Evolutionary conservation across 441 rosid species (phyloP), one percentile per base, ranked within the genome.

Genomic region (Manihot esculenta): DNA sequence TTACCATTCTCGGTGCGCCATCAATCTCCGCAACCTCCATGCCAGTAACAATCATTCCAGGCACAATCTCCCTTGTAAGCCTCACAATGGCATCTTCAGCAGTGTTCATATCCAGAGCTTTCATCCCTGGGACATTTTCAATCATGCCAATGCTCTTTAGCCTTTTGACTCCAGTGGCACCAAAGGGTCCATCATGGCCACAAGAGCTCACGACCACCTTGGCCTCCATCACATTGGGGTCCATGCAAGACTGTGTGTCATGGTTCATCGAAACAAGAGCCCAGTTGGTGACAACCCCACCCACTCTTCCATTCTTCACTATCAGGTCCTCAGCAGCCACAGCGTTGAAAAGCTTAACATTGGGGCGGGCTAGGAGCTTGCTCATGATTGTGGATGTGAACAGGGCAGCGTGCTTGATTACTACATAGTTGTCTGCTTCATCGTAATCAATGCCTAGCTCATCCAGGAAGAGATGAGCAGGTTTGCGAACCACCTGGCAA

Each of bases 21-120:
- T 93, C 98, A 69, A 93, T 89, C 86, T 93, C 96, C 0, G 94
- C 96, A 72, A 93, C 97, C 83, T 93, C 96, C 98, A 92, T 92
- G 33, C 97, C 93, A 24, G 93, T 86, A 1, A 90, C 87, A 54
- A 90, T 90, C 96, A 93, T 91, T 44, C 97, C 97, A 10, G 95
- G 98, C 63, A 88, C 97, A 68, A 91, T 60, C 80, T 93, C 97
- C 71, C 92, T 84, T 1, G 94, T 89, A 77, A 90, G 78, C 66
- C 87, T 80, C 41, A 89, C 97, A 54, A 91, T 93, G 15, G 96
- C 97, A 66, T 93, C 98, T 77, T 93, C 95, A 18, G 97, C 97
- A 0, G 91, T 45, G 68, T 90, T 90, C 93, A 93, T 93, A 73
- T 93, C 93, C 10, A 90, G 82, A 2, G 95, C 97, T 75, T 93